These are phyloP conservation scores for Rachicladosporium sp. DNA, from an alignment of 2,329 filamentous ascomycete genomes.

Conservation along the genomic window DNA sequence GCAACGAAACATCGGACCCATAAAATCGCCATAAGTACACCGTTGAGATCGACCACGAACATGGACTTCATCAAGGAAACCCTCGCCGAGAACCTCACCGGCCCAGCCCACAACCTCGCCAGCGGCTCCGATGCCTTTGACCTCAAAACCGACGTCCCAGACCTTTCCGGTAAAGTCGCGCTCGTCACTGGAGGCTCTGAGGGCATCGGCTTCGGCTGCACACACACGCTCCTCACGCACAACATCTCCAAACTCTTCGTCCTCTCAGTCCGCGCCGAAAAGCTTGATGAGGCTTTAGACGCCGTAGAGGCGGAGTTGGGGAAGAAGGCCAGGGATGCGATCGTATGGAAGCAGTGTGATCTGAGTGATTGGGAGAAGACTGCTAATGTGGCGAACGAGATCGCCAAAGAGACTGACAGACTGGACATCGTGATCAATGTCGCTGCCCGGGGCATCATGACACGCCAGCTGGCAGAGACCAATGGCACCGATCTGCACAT, in stretches of 20 bases:
- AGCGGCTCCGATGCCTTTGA: conserved; percentile 3
- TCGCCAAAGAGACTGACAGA: conserved; percentile 33
- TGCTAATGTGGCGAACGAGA: conserved; percentile 32
- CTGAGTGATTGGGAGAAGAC: conserved; percentile 42
- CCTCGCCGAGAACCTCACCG: conserved; percentile 5
- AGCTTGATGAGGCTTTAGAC: conserved; percentile 39
- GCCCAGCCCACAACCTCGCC: conserved; percentile 4
- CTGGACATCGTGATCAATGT: conserved; percentile 51
- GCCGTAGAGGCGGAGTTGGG: conserved; percentile 46
- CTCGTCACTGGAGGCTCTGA: conserved; percentile 25
- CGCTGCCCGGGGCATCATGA: conserved; percentile 54
- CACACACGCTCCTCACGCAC: conserved; percentile 47
- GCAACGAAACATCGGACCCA: too few species aligned
- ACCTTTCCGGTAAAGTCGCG: conserved; percentile 14
- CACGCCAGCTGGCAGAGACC: conserved; percentile 39
- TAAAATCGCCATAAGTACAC: too few species aligned
- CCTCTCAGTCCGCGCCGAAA: conserved; percentile 41
- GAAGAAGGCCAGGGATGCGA: conserved; percentile 37
- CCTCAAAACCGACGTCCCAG: conserved; percentile 10
- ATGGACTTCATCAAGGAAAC: conserved; percentile 5
- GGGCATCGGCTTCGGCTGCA: conserved; percentile 52
- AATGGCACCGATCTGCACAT: conserved; percentile 55
- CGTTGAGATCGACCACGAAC: neutral
- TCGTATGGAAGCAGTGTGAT: conserved; percentile 48
- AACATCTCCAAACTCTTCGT: conserved; percentile 51